Conservation (phyloP, 352 stramenopile species). For the Phytopythium helicoides region DNA sequence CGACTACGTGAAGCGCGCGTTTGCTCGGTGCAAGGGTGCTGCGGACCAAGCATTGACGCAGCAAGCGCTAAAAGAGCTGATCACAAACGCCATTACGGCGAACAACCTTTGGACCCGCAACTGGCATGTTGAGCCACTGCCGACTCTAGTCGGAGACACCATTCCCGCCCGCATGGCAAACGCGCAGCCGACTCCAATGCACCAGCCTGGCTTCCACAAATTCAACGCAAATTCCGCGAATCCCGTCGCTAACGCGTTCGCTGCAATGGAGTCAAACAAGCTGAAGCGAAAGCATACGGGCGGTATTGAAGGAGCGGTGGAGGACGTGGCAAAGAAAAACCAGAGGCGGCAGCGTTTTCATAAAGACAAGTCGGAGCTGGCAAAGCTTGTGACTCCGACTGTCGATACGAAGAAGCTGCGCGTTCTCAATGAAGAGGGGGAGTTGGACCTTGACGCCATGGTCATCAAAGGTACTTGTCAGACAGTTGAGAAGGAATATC, state of each 20-base stretch:
- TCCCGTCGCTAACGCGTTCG: conserved; percentile 10
- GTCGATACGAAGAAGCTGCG: conserved; percentile 72
- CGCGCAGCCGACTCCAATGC: conserved; percentile 3
- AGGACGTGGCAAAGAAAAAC: conserved; percentile 67
- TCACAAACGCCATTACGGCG: conserved; percentile 81
- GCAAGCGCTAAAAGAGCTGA: conserved; percentile 75
- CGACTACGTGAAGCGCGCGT: conserved; percentile 85
- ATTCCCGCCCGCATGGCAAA: conserved; percentile 15
- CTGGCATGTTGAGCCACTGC: conserved; percentile 73
- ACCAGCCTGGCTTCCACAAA: conserved; percentile 3
- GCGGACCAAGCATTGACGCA: conserved; percentile 78
- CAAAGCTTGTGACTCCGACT: conserved; percentile 54
- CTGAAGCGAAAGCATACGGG: conserved; percentile 67
- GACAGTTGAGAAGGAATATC: conserved; percentile 97
- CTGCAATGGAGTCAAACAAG: conserved; percentile 32
- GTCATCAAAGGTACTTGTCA: conserved; percentile 94
- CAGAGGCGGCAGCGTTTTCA: conserved; percentile 75
- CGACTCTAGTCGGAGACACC: conserved; percentile 57
- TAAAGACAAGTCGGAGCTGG: conserved; percentile 67
- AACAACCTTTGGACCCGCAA: conserved; percentile 87
- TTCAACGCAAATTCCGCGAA: conserved; percentile 7
- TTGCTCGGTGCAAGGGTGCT: conserved; percentile 71
- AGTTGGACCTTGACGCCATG: conserved; percentile 85
- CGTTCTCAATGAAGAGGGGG: conserved; percentile 73
- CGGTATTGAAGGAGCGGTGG: conserved; percentile 21